A percentile compares a stretch with the other conserved stretches of the same genome.
Evolutionary conservation across 441 rosid species (phyloP).

Genomic region (Aleurites moluccanus): DNA sequence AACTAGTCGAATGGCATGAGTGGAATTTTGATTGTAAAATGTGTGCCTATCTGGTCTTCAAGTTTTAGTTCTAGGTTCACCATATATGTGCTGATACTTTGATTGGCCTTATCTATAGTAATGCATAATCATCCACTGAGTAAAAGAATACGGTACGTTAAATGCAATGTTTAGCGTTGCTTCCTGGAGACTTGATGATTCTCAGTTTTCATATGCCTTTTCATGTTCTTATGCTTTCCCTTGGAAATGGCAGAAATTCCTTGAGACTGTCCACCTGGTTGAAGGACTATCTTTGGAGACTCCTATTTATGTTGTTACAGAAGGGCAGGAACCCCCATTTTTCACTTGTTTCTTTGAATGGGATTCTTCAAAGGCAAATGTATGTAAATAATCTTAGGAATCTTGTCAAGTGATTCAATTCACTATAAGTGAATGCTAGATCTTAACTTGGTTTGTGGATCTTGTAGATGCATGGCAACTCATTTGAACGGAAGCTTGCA

Average conservation of each 20-base stretch:
- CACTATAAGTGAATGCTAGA: background rate
- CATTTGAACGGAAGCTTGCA: conserved; percentile 85
- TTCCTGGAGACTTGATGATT: conserved; percentile 9
- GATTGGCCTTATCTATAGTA: background rate
- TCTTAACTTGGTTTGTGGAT: conserved; percentile 4
- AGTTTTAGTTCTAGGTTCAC: background rate
- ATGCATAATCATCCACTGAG: background rate
- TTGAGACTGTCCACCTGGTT: conserved; percentile 57
- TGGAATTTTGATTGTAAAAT: conserved; percentile 11
- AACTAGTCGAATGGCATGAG: background rate
- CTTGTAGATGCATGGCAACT: conserved; percentile 85
- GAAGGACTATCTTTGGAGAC: conserved; percentile 61
- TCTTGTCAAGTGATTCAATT: background rate
- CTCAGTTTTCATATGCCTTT: background rate
- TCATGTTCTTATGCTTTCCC: conserved; percentile 13
- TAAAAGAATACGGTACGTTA: background rate
- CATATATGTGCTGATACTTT: background rate
- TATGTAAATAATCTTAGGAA: conserved; percentile 36
- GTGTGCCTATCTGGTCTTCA: background rate
- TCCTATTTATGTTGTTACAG: conserved; percentile 69
- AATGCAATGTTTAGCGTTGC: background rate
- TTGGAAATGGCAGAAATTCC: conserved; percentile 63
- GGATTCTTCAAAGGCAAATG: conserved; percentile 79
- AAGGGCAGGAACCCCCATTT: conserved; percentile 79
- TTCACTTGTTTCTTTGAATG: conserved; percentile 84